A percentile compares a stretch with the other conserved stretches of the same genome.
Evolutionary conservation across 306 rosid species (phyloP).

Genomic region (Prunus mongolica): DNA sequence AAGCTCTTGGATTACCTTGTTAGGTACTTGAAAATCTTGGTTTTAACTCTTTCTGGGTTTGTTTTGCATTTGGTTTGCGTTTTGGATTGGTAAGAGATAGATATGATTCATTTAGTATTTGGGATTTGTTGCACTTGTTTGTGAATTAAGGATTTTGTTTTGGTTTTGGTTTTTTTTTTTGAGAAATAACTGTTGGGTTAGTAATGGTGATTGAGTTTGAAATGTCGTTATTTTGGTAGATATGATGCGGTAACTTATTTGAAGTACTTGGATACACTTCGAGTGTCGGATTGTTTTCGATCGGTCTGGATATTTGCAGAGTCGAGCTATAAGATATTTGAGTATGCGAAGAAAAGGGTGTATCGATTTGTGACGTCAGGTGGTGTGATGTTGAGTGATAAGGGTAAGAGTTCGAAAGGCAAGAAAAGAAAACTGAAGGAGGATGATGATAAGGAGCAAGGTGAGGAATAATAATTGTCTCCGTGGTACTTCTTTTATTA

Average conservation of each 20-base stretch:
- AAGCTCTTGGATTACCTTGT: constrained; percentile 92
- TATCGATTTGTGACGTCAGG: constrained; percentile 64
- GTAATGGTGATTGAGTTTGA: constrained; percentile 24
- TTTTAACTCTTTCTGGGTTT: background rate
- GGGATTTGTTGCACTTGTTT: background rate
- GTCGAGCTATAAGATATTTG: constrained; percentile 90
- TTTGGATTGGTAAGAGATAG: background rate
- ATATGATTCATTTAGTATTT: background rate
- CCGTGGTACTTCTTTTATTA: background rate
- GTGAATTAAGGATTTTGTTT: background rate
- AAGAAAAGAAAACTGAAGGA: constrained; percentile 66
- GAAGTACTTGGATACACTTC: constrained; percentile 91
- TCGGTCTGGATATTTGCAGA: constrained; percentile 98
- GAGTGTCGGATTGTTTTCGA: constrained; percentile 88
- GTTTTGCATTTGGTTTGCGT: background rate
- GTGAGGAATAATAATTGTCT: constrained; percentile 29
- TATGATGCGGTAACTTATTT: constrained; percentile 89
- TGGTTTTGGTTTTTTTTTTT: background rate
- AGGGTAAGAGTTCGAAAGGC: constrained; percentile 42
- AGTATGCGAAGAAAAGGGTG: constrained; percentile 86
- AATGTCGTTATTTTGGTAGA: constrained; percentile 41
- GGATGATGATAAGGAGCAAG: constrained; percentile 46
- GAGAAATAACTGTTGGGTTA: background rate
- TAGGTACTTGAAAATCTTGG: constrained; percentile 30
- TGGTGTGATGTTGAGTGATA: constrained; percentile 46